Evolutionary conservation across 768 basidiomycete species (phyloP).

Genomic region (Phaffia tasmanica): DNA sequence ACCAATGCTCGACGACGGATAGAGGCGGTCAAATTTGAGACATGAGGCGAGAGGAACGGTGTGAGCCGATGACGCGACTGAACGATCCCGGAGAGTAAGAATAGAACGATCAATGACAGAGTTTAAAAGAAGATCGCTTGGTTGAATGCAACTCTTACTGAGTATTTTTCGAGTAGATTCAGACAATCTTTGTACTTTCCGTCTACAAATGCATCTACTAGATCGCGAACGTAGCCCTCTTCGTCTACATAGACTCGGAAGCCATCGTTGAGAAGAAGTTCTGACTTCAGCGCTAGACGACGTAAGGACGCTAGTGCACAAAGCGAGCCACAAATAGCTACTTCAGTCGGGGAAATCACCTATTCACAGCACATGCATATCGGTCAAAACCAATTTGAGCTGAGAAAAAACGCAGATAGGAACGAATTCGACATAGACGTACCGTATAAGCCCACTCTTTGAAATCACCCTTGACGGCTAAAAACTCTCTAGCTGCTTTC

Average conservation of each 20-base stretch:
- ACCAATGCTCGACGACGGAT: conserved; percentile 67
- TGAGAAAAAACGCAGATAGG: not conserved
- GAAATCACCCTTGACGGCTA: conserved; percentile 52
- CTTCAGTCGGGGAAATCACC: conserved; percentile 69
- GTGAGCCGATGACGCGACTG: conserved; percentile 70
- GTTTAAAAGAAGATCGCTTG: too few relatives aligned
- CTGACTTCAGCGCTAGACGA: conserved; percentile 57
- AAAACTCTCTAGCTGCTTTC: conserved; percentile 63
- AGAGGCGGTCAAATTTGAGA: conserved; percentile 51
- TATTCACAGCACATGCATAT: conserved; percentile 32
- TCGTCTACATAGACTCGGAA: conserved; percentile 57
- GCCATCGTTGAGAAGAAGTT: conserved; percentile 51
- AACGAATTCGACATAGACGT: conserved; percentile 17
- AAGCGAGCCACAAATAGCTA: conserved; percentile 74
- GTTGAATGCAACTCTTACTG: conserved; percentile 42
- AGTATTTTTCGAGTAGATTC: conserved; percentile 59
- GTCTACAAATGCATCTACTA: conserved; percentile 72
- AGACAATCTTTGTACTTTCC: conserved; percentile 77
- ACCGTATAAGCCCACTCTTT: conserved; percentile 70
- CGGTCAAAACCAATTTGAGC: not conserved
- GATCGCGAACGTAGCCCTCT: conserved; percentile 75
- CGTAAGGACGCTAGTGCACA: conserved; percentile 70
- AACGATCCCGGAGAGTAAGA: not conserved
- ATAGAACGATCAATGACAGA: not conserved
- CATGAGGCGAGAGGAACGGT: conserved; percentile 61